Evolutionary conservation across 306 rosid genomes (phyloP).

Genomic region (Styphnolobium japonicum): DNA sequence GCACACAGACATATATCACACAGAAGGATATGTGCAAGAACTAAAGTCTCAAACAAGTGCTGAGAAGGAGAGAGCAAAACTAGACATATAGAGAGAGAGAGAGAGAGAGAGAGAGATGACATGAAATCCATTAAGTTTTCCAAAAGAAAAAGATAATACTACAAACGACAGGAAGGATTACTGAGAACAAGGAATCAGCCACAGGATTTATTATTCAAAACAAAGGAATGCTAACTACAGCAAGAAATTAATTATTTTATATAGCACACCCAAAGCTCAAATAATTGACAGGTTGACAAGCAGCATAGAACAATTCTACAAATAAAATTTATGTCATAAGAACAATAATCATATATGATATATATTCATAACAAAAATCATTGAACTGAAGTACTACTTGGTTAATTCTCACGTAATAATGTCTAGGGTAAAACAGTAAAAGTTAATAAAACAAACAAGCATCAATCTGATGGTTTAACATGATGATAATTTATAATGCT

Average conservation of each 20-base stretch:
- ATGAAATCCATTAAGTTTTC: not conserved
- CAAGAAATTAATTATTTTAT: not conserved
- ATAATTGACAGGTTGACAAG: constrained; percentile 7
- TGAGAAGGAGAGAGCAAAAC: not conserved
- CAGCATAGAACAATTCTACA: constrained; percentile 12
- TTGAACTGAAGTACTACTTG: not conserved
- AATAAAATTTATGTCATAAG: not conserved
- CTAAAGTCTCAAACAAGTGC: constrained; percentile 9
- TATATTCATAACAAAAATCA: not conserved
- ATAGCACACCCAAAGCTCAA: constrained; percentile 9
- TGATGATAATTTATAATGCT: not conserved
- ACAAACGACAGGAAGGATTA: not conserved
- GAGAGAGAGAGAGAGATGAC: not conserved
- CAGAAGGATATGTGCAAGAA: not conserved
- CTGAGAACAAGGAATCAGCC: not conserved
- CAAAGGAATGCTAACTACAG: not conserved
- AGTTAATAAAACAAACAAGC: not conserved
- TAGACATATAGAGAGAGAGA: no score
- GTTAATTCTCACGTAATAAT: not conserved
- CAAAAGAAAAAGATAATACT: not conserved
- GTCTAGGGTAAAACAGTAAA: not conserved
- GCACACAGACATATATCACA: not conserved
- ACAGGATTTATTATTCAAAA: not conserved
- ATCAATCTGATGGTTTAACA: constrained; percentile 1
- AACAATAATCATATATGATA: not conserved